A percentile compares a stretch with the other conserved stretches of the same genome.
Conservation (phyloP, 2,329 filamentous ascomycete species). For the Calonectria henricotiae region DNA sequence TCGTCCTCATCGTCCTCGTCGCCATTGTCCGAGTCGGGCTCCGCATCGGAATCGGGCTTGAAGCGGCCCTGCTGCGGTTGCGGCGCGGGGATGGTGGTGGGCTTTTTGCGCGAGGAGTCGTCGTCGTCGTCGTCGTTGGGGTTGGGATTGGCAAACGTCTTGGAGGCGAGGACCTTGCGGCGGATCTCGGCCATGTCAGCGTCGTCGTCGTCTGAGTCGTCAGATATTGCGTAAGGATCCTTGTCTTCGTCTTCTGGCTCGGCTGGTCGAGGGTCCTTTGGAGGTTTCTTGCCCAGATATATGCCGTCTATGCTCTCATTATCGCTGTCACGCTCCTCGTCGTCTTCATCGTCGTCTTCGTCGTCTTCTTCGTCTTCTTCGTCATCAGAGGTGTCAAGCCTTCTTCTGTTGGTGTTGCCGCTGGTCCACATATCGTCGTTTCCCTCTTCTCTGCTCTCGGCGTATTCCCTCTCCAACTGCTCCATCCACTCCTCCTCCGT, state of each 20-base stretch:
- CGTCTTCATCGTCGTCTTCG: conserved; percentile 66
- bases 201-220: conserved; percentile 84
- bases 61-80: conserved; percentile 67
- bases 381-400: conserved; percentile 71
- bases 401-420: conserved; percentile 86
- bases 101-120: conserved; percentile 69
- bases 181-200: conserved; percentile 96
- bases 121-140: conserved; percentile 69
- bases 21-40: conserved; percentile 81
- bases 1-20: conserved; percentile 76
- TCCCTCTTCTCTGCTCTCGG: conserved; percentile 81
- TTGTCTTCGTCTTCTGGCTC: conserved; percentile 65
- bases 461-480: conserved; percentile 91
- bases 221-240: conserved; percentile 84
- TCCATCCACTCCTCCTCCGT: conserved; percentile 91
- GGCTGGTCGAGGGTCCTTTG: conserved; percentile 45
- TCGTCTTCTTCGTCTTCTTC: conserved; percentile 69
- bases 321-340: conserved; percentile 65
- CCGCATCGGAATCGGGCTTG: conserved; percentile 76
- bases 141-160: conserved; percentile 79
- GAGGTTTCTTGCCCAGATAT: conserved; percentile 72
- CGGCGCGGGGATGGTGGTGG: conserved; percentile 75
- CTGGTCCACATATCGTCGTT: conserved; percentile 89
- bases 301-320: conserved; percentile 71
- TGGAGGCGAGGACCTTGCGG: conserved; percentile 90